Evolutionary conservation across 164 flowering plant species (phyloP), one percentile per base, ranked within the genome.

Genomic region (Vitis amurensis): DNA sequence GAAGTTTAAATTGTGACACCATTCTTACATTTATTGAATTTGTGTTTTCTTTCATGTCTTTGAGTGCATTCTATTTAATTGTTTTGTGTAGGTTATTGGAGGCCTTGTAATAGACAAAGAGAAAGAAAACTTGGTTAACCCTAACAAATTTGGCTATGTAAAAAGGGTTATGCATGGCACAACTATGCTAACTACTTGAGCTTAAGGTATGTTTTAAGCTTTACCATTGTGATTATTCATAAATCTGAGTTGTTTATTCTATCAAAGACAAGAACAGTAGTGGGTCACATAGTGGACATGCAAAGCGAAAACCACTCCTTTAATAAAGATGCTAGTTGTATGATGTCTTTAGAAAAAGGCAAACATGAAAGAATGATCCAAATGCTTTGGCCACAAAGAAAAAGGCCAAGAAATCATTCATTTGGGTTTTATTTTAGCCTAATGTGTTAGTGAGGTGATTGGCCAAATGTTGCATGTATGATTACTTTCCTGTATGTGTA

Each of bases 81-180:
- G 14, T 49, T 68, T 58, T 44, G 50, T 68, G 47, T 80, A 93
- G 98, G 98, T 93, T 56, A 94, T 94, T 64, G 88, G 99, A 84
- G 97, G 97, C 71, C 97, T 94, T 55, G 89, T 94, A 70, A 88
- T 94, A 74, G 97, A 94, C 84, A 94, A 92, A 79, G 97, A 86
- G 78, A 88, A 82, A 73, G 99, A 97, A 47, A 94, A 94, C 65
- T 79, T 94, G 77, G 99, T 94, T 48, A 94, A 94, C 86, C 86
- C 97, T 44, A 97, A 94, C 82, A 90, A 97, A 52, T 94, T 92
- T 89, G 99, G 99, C 72, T 92, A 94, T 78, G 86, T 94, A 44
- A 87, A 92, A 79, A 88, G 97, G 74, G 97, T 94, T 70, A 92
- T 94, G 97, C 99, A 94, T 82, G 99, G 99, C 37, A 92, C 97